Percentiles rank a stretch among this genome's conserved stretches.
phyloP scores from a whole-genome alignment of 192 early-diverging fungal species.

The Spizellomyces sp. region DNA sequence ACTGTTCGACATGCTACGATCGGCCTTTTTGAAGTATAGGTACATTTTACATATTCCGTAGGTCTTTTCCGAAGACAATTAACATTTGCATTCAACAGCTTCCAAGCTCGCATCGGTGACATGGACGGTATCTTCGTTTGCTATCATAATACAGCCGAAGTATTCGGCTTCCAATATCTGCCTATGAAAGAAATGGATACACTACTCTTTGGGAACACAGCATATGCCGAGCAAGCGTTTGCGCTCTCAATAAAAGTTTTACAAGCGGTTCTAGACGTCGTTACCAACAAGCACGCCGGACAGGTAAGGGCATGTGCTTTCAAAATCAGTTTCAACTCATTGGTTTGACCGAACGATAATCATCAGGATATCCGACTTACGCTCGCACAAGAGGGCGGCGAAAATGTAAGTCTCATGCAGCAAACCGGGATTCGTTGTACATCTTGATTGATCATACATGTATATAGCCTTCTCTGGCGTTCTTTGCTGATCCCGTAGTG shows the following conservation, averaged over 20 bases:
- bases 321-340: no score
- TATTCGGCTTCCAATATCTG: conserved; percentile 97
- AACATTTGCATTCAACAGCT: conserved; percentile 52
- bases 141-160: conserved; percentile 86
- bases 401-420: no score
- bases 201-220: conserved; percentile 69
- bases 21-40: conserved; percentile 85
- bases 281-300: no score
- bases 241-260: conserved; percentile 61
- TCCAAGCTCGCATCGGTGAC: conserved; percentile 89
- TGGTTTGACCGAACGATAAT: no score
- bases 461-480: no score
- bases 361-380: no score
- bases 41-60: conserved; percentile 16
- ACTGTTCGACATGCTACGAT: conserved; percentile 92
- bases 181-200: conserved; percentile 80
- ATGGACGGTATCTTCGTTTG: conserved; percentile 96
- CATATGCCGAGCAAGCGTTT: conserved; percentile 75
- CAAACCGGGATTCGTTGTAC: no score
- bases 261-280: conserved; percentile 51
- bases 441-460: no score
- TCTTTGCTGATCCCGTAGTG: no score
- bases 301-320: no score
- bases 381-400: no score
- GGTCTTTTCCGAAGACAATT: background rate